Percentiles rank a stretch among this genome's conserved stretches.
Conservation (phyloP, 2,329 filamentous ascomycete species). For the Colletotrichum higginsianum region DNA sequence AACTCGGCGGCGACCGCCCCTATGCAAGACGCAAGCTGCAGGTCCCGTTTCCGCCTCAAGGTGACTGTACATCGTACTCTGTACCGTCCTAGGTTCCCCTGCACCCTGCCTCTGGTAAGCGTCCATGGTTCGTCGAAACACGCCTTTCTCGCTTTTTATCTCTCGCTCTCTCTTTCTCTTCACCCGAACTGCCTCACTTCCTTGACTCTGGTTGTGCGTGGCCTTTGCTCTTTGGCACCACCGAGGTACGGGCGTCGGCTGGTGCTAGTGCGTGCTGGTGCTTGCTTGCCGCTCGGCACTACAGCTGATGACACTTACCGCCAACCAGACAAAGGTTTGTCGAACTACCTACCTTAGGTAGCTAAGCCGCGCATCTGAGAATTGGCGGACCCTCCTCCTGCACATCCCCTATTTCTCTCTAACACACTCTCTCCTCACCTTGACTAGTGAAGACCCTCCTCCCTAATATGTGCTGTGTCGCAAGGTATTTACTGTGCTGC, state of each 20-base stretch:
- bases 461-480: no score
- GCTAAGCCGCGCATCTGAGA: conserved; percentile 4
- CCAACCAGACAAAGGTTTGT: neutral
- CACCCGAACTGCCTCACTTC: neutral
- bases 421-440: no score
- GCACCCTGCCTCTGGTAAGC: conserved; percentile 12
- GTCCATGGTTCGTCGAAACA: neutral
- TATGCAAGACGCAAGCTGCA: conserved; percentile 36
- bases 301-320: neutral
- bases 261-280: neutral
- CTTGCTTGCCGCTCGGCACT: neutral
- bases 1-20: conserved; percentile 28
- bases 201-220: neutral
- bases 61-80: neutral
- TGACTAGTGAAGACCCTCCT: neutral
- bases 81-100: conserved; percentile 17
- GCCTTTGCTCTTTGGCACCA: neutral
- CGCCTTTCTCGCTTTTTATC: neutral
- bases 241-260: no score
- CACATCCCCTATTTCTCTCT: neutral
- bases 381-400: neutral
- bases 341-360: neutral
- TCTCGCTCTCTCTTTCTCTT: neutral
- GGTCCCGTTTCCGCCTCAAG: conserved; percentile 34
- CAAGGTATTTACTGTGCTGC: no score